Evolutionary conservation across 2,329 filamentous ascomycete genomes (phyloP), one percentile per base, ranked within the genome.

Genomic region (Aspergillus oerlinghausenensis): DNA sequence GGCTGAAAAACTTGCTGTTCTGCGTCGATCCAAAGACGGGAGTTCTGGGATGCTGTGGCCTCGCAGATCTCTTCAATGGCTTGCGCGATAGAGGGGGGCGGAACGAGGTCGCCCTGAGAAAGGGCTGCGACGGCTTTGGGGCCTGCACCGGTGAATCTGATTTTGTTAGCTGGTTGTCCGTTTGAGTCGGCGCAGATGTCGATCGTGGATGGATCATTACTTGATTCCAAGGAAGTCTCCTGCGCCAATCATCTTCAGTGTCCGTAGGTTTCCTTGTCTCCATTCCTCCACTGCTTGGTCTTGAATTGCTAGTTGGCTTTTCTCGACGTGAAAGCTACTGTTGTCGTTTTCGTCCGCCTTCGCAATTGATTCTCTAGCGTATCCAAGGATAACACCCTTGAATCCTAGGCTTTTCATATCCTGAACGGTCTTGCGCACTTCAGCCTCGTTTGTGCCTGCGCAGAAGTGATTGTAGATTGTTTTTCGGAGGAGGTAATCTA

Each of bases 391-490:
- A 0, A 81, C 75, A 0, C 79, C 79, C n/a, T 74, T 70, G 54
- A 75, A 80, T 0, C 79, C 79, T 9, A 80, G 60, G 0, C 60
- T 54, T 57, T 75, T 77, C 51, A 80, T 75, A 1, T 68, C 64
- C 7, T 65, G 58, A 2, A 77, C 67, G 0, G 72, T 76, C 3
- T 62, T 61, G 4, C 64, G 63, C 2, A 80, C 76, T 54, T 80
- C 76, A 0, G 23, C 47, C 10, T 69, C 64, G 25, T 73, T 78
- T 1, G 69, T 70, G 0, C 79, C 79, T 0, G 79, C 79, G 49
- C 79, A 80, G 60, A 80, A 81, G 10, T 81, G 79, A 42, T 80
- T 71, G 58, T 80, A 81, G 9, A 80, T 69, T 2, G 75, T 61
- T 14, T 63, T 67, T 21, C 70, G 70, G 6, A 76, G 64, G 2